Base-by-base conservation (phyloP, 2,329 filamentous ascomycete species). In the Elsinoe necatrix region DNA sequence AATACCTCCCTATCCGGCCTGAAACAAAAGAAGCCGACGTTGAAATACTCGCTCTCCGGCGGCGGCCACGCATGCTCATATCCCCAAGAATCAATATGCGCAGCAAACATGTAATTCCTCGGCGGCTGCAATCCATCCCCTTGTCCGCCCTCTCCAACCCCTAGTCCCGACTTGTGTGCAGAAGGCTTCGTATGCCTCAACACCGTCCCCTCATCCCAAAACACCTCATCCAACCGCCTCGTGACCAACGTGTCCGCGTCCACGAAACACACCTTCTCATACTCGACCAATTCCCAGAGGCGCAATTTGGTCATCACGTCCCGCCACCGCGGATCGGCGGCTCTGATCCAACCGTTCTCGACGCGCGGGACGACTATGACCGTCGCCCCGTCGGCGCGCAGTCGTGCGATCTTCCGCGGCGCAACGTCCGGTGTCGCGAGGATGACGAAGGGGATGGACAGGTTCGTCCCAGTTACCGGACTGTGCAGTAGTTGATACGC, bases 1-100 rank as follows among this genome's bases (percentile, higher is more conserved):
- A 71, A 72, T 4, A 73, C 55, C 29, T 60, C 57, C 7, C 62
- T 56, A 1, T 61, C 64, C 0, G 71, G 71, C 11, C 65, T 63
- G 57, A 72, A 67, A 55, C 72, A 65, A 60, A 71, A 70, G 64
- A 73, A 71, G 1, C 70, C 70, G 51, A 64, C 65, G 59, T 71
- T 71, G 18, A 71, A 61, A 41, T 63, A 56, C 34, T 52, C 54
- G 29, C 65, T 62, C 1, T 61, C 58, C 4, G 63, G 60, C 1
- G 68, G 68, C 12, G 68, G 69, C 47, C 63, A 69, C 0, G 62
- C 57, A 58, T 69, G 66, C 4, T 67, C 66, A 59, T 68, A 68
- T 12, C 61, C 61, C 61, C 62, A 66, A 54, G 62, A 64, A 29
- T 71, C 66, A 20, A 65, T 61, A 43, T 68, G 66, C 2, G 64